Base-by-base conservation (phyloP, 2,329 filamentous ascomycete species). In the Stachybotrys chlorohalonatus region DNA sequence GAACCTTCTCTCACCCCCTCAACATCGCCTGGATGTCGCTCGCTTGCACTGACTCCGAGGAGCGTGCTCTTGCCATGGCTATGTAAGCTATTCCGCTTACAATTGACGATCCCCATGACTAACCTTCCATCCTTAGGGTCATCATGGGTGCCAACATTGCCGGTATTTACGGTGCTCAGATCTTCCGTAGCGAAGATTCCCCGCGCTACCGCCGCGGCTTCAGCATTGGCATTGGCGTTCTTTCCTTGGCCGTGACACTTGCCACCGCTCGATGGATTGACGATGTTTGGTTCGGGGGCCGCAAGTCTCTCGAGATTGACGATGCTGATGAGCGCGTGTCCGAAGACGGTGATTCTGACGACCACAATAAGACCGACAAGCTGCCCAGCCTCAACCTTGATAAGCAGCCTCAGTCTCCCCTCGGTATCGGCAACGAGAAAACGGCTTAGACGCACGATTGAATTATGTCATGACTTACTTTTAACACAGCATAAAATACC, bases 81-180 rank as follows among this genome's bases (percentile, higher is more conserved):
- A 72, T 79, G 75, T 79, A 64, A 69, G 68, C 61, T 15, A 6
- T 11, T 9, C 2, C 1, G n/a, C 11, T 11, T 31, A 2, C 31
- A 9, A 48, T 42, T 45, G 2, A 8, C 24, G 6, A 8, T 36
- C 24, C 30, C 6, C 7, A 32, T 13, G 57, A 49, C 24, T 47
- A 47, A 39, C 11, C 1, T 47, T 52, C 11, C 36, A 50, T 24
- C 24, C 24, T 24, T 30, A 76, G 74, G 67, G 73, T 83, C 52
- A 82, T 84, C 56, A 84, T 84, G 81, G 77, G 78, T 17, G 82
- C 80, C 51, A 85, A 85, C 59, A 79, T 78, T 31, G 80, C 81
- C 0, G 81, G 80, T 24, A 84, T 85, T 52, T 81, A 82, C 54
- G 82, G 81, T 4, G 79, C 79, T 0, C 81, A 84, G 62, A 78